Percentiles rank a stretch among this genome's conserved stretches.
These are phyloP conservation scores for Margaritispora aquatica DNA, from an alignment of 495 filamentous ascomycete species.

Conservation along the genomic window DNA sequence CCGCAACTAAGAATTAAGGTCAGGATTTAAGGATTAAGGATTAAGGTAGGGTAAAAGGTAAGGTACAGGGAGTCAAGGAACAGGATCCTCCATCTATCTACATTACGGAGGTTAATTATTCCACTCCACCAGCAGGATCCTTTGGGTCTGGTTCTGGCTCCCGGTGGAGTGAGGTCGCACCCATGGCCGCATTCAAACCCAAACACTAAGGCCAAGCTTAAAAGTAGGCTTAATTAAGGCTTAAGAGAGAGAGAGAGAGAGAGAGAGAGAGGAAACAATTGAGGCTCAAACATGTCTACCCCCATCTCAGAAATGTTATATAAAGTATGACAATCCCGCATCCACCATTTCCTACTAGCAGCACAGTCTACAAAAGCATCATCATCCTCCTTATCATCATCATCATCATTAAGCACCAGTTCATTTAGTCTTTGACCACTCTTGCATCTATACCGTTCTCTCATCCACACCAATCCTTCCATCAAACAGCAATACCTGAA, in stretches of 20 bases:
- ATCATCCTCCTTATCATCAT: conserved; percentile 14
- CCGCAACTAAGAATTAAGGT: too few species aligned
- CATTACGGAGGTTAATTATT: neutral
- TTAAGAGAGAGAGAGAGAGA: too few species aligned
- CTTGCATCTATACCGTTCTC: conserved; percentile 4
- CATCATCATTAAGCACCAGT: neutral
- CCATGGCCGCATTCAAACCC: neutral
- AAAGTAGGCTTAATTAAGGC: too few species aligned
- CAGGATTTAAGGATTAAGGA: too few species aligned
- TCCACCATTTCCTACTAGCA: neutral
- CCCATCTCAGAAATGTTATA: neutral
- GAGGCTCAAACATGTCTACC: neutral
- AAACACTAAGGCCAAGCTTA: neutral
- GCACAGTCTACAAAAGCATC: too few species aligned
- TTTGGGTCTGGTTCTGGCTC: too few species aligned
- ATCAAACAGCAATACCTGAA: too few species aligned
- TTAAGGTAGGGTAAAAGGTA: too few species aligned
- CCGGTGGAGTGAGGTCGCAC: too few species aligned
- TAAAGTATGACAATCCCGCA: neutral
- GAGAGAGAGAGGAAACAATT: too few species aligned
- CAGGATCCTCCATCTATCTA: neutral
- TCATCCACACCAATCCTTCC: conserved; percentile 10
- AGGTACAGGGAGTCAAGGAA: neutral
- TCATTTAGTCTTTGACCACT: conserved; percentile 14
- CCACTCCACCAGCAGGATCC: neutral